Conservation (phyloP, 1,139 yeast genomes). For the Debaryomyces sp. region DNA sequence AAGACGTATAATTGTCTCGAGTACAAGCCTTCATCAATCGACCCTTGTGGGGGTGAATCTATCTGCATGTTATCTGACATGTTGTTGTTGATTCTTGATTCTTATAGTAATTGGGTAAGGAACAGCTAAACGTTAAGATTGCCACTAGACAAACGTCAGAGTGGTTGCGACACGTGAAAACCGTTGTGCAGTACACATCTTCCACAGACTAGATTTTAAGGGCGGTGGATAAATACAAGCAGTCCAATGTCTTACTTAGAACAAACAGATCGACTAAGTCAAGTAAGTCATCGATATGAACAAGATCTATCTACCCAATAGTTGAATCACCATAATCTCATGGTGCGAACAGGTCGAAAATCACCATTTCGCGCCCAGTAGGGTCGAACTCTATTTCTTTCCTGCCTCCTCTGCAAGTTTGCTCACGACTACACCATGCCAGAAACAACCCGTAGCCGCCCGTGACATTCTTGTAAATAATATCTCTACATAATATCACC, state of each 20-base stretch:
- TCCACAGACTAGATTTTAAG: not conserved
- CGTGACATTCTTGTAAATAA: not conserved
- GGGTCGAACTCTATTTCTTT: too few species aligned
- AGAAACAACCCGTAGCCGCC: not conserved
- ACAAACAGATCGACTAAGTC: too few species aligned
- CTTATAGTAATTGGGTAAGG: not conserved
- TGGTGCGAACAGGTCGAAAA: too few species aligned
- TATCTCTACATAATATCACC: not conserved
- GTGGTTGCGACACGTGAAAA: not conserved
- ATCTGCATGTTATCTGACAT: slow-evolving; percentile 54
- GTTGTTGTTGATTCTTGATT: slow-evolving; percentile 1
- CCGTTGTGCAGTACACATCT: not conserved
- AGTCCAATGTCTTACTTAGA: too few species aligned
- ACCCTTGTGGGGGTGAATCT: slow-evolving; percentile 51
- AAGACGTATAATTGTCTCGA: slow-evolving; percentile 93
- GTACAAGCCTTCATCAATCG: slow-evolving; percentile 88
- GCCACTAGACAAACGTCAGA: not conserved
- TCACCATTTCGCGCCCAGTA: too few species aligned
- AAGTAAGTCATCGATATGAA: too few species aligned
- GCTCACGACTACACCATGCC: too few species aligned
- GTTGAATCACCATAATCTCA: too few species aligned
- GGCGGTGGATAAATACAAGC: too few species aligned
- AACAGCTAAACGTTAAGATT: not conserved
- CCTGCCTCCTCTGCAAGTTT: too few species aligned
- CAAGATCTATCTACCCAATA: too few species aligned